Conservation (phyloP, 345 rosid species). For the Lepidium sativum region DNA sequence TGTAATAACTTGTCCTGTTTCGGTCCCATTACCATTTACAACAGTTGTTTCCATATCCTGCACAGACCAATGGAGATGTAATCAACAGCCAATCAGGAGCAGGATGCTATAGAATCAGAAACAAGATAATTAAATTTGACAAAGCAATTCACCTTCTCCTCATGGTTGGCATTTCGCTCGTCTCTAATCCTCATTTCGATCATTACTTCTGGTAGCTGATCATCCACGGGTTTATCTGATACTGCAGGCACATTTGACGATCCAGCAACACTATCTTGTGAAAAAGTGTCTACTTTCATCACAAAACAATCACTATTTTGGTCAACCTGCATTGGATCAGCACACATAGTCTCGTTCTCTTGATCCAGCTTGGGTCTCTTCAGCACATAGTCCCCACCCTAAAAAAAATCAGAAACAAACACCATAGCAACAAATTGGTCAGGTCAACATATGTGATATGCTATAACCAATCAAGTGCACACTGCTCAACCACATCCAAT, state of each 20-base stretch:
- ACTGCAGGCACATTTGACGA: constrained; percentile 36
- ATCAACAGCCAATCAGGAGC: background rate
- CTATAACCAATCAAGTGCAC: background rate
- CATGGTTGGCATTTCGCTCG: constrained; percentile 37
- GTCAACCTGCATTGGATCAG: constrained; percentile 38
- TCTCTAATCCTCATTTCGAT: constrained; percentile 55
- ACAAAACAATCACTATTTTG: constrained; percentile 39
- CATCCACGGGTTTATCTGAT: constrained; percentile 35
- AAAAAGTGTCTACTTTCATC: constrained; percentile 42
- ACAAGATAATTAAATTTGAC: too few species aligned
- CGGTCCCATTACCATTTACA: constrained; percentile 75
- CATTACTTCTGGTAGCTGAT: constrained; percentile 62
- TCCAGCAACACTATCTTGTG: constrained; percentile 44
- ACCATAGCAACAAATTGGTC: background rate
- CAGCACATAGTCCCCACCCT: constrained; percentile 67
- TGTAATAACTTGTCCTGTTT: constrained; percentile 76
- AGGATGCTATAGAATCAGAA: background rate
- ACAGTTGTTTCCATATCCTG: constrained; percentile 61
- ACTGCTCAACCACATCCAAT: too few species aligned
- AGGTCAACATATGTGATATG: constrained; percentile 3
- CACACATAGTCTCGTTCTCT: constrained; percentile 30
- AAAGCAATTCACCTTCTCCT: constrained; percentile 53
- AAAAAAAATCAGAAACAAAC: background rate
- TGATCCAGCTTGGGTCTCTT: constrained; percentile 78
- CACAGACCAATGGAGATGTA: constrained; percentile 1